Conservation (phyloP, 768 basidiomycete genomes). For the Suillus lakei region DNA sequence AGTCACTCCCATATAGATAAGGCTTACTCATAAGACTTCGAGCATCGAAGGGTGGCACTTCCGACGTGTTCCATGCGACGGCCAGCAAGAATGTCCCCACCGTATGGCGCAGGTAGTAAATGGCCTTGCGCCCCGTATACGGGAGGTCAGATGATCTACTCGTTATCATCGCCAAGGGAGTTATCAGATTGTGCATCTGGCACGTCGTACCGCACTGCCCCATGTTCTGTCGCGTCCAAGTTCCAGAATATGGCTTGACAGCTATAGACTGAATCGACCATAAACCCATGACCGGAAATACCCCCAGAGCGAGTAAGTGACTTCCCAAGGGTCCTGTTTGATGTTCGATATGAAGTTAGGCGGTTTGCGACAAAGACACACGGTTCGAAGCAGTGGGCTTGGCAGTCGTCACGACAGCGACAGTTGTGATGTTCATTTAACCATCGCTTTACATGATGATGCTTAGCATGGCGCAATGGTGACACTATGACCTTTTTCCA, state of each 20-base stretch:
- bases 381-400: no score
- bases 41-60: background rate
- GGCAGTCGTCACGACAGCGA: no score
- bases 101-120: background rate
- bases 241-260: background rate
- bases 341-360: background rate
- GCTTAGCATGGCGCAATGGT: constrained; percentile 44
- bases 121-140: background rate
- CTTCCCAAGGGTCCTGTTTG: background rate
- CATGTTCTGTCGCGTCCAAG: background rate
- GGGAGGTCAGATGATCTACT: background rate
- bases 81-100: background rate
- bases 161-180: no score
- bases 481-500: constrained; percentile 58
- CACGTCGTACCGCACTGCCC: background rate
- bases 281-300: background rate
- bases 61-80: background rate
- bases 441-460: background rate
- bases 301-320: background rate
- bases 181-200: background rate
- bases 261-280: background rate
- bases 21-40: background rate
- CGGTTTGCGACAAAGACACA: background rate
- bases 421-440: background rate
- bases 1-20: background rate